phyloP scores from a whole-genome alignment of 345 rosid species.

The Cardamine occulta region DNA sequence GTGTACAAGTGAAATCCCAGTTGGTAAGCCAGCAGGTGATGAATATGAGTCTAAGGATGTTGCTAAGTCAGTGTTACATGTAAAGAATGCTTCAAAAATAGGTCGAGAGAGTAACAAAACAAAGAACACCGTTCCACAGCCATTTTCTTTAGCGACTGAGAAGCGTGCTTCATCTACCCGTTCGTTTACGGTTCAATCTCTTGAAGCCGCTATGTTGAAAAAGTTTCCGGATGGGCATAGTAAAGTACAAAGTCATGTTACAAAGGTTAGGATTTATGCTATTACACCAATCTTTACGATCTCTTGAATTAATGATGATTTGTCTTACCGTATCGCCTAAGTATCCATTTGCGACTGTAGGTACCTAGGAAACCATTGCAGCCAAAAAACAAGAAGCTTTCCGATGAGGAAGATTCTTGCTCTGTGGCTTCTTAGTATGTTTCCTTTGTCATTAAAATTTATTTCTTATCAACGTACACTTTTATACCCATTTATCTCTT shows the following conservation, averaged over 20 bases:
- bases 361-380: constrained; percentile 65
- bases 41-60: constrained; percentile 16
- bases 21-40: constrained; percentile 39
- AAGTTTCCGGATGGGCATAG: constrained; percentile 32
- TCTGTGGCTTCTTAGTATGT: constrained; percentile 72
- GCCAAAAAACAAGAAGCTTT: constrained; percentile 69
- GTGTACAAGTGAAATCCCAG: constrained; percentile 63
- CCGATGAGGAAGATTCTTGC: constrained; percentile 73
- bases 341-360: constrained; percentile 42
- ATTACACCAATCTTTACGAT: not conserved
- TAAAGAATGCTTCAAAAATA: constrained; percentile 54
- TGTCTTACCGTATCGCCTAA: not conserved
- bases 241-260: constrained; percentile 22
- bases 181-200: constrained; percentile 47
- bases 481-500: not conserved
- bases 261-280: constrained; percentile 32
- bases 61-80: constrained; percentile 35
- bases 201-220: constrained; percentile 37
- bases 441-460: constrained; percentile 12
- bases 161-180: constrained; percentile 79
- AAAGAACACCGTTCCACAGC: constrained; percentile 83
- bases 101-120: constrained; percentile 51
- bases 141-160: constrained; percentile 85
- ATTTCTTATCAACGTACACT: constrained; percentile 3
- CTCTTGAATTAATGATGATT: not conserved